Evolutionary conservation across 495 filamentous ascomycete genomes (phyloP).

Genomic region (Clohesyomyces aquaticus): DNA sequence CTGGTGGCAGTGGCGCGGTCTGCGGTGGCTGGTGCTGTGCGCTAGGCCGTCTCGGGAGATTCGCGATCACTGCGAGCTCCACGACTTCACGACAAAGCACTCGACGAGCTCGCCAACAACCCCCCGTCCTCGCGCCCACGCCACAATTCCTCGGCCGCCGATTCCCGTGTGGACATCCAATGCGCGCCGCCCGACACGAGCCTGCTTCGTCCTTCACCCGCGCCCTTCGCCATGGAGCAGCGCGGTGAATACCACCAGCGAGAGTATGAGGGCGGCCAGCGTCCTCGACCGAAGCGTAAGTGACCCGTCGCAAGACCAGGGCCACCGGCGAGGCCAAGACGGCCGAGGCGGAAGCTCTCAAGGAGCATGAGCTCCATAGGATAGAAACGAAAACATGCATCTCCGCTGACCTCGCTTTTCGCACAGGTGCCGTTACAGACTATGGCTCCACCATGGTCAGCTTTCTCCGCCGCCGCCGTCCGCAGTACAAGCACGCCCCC

Average conservation of each 20-base stretch:
- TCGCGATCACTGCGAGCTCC: not conserved
- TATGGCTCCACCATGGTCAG: slow-evolving; percentile 91
- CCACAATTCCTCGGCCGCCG: not conserved
- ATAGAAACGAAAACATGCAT: too few relatives aligned
- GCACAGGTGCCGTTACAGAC: slow-evolving; percentile 86
- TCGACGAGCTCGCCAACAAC: not conserved
- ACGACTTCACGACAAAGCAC: not conserved
- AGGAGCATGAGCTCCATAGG: too few relatives aligned
- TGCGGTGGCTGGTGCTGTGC: not conserved
- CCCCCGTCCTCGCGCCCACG: not conserved
- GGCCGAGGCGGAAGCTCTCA: too few relatives aligned
- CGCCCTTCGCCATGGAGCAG: slow-evolving; percentile 20
- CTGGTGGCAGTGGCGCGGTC: not conserved
- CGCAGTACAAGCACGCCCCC: slow-evolving; percentile 69
- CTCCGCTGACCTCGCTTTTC: too few relatives aligned
- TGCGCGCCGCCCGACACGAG: not conserved
- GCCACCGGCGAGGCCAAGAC: too few relatives aligned
- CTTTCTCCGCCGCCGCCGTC: slow-evolving; percentile 87
- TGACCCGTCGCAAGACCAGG: not conserved
- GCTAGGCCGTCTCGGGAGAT: not conserved
- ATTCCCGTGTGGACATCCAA: too few relatives aligned
- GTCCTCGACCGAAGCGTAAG: slow-evolving; percentile 34
- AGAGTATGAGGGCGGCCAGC: slow-evolving; percentile 24
- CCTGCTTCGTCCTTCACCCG: not conserved
- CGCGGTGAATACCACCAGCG: slow-evolving; percentile 28